Evolutionary conservation across 345 rosid species (phyloP).

Genomic region (Linum trigynum): DNA sequence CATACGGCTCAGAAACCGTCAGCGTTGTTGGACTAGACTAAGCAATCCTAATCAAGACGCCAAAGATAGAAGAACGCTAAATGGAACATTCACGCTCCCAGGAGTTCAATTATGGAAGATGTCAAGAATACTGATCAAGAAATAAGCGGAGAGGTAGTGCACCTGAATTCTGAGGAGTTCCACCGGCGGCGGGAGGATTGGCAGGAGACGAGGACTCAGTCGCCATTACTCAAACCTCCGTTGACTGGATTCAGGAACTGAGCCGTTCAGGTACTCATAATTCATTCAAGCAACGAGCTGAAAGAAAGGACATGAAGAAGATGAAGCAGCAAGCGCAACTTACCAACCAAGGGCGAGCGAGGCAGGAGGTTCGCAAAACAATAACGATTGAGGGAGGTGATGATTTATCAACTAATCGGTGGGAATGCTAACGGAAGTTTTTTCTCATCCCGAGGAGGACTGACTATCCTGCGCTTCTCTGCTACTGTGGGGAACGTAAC

Average conservation of each 20-base stretch:
- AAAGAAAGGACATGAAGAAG: neutral
- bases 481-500: no score
- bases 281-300: neutral
- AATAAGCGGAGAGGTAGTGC: neutral
- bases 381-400: no score
- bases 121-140: neutral
- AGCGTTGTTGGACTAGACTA: neutral
- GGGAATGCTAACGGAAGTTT: neutral
- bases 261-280: neutral
- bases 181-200: constrained; percentile 12
- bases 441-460: no score
- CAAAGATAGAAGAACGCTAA: neutral
- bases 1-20: neutral
- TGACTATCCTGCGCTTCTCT: no score
- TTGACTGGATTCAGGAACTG: neutral
- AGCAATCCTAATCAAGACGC: neutral
- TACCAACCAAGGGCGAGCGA: neutral
- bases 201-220: constrained; percentile 31
- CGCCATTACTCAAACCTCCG: constrained; percentile 25
- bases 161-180: constrained; percentile 29
- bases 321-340: neutral
- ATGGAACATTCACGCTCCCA: no score
- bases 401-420: no score
- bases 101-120: neutral
- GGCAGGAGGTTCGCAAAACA: neutral